Evolutionary conservation across 202 grass and related monocot species (phyloP).

Genomic region (Setaria italica): DNA sequence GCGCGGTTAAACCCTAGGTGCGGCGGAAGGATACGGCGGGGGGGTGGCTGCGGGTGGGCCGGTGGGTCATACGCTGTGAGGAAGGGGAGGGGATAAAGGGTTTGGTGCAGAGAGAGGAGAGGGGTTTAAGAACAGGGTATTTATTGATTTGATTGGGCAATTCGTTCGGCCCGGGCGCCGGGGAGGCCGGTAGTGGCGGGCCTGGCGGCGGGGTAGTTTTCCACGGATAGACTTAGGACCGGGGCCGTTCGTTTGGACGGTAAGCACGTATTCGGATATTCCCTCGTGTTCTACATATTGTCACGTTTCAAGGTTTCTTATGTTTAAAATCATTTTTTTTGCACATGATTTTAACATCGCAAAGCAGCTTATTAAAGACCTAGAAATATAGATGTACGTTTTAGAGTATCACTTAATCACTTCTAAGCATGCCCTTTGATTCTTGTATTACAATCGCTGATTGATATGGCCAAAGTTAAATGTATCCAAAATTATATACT

Average conservation of each 20-base stretch:
- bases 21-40: not conserved
- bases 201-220: too few relatives aligned
- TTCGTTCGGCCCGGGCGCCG: too few relatives aligned
- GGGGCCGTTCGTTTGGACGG: too few relatives aligned
- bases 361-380: too few relatives aligned
- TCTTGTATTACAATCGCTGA: not conserved
- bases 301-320: too few relatives aligned
- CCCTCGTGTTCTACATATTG: too few relatives aligned
- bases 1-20: slow-evolving; percentile 45
- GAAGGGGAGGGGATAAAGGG: not conserved
- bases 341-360: too few relatives aligned
- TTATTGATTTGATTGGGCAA: not conserved
- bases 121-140: slow-evolving; percentile 24
- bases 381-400: too few relatives aligned
- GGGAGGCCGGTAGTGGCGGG: too few relatives aligned
- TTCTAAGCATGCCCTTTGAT: not conserved
- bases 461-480: not conserved
- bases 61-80: not conserved
- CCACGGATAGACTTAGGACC: too few relatives aligned
- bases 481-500: not conserved
- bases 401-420: not conserved
- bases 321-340: not conserved
- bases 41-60: slow-evolving; percentile 1
- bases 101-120: not conserved
- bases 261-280: too few relatives aligned